phyloP scores from a whole-genome alignment of 2,329 filamentous ascomycete species.

The Trichoderma sp. region DNA sequence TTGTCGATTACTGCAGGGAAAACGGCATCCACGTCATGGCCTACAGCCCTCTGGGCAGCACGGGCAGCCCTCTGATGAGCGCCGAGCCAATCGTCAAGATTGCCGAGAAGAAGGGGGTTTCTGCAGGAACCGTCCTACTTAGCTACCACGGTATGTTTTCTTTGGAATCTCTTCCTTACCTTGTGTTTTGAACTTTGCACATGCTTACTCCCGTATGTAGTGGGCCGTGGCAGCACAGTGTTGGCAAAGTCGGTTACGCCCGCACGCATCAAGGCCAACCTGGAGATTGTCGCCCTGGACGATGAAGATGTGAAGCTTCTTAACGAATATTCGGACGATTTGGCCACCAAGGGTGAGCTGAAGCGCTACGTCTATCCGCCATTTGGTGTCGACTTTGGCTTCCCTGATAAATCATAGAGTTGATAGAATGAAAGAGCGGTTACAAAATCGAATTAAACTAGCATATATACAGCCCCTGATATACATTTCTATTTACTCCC shows the following conservation, averaged over 20 bases:
- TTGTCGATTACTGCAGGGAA: constrained; percentile 64
- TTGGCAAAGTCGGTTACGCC: constrained; percentile 70
- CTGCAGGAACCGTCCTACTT: constrained; percentile 61
- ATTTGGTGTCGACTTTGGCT: constrained; percentile 66
- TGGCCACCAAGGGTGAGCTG: constrained; percentile 50
- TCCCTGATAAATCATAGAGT: constrained; percentile 59
- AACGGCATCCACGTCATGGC: constrained; percentile 71
- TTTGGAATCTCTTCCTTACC: background rate
- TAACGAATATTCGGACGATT: constrained; percentile 50
- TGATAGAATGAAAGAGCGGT: background rate
- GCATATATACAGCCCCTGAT: background rate
- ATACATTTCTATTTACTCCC: background rate
- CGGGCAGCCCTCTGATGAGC: constrained; percentile 61
- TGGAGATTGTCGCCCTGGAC: constrained; percentile 63
- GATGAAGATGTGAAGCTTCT: constrained; percentile 59
- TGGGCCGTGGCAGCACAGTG: constrained; percentile 66
- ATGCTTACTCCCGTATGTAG: constrained; percentile 36
- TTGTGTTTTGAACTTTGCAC: background rate
- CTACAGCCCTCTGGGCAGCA: constrained; percentile 65
- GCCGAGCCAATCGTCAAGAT: constrained; percentile 61
- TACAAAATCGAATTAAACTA: background rate
- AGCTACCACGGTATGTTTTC: constrained; percentile 64
- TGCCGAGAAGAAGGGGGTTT: constrained; percentile 60
- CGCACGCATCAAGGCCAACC: constrained; percentile 66
- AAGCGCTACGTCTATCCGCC: constrained; percentile 66